These are phyloP conservation scores for Scopulariopsis brevicaulis DNA, from an alignment of 2,329 filamentous ascomycete species.

Conservation along the genomic window DNA sequence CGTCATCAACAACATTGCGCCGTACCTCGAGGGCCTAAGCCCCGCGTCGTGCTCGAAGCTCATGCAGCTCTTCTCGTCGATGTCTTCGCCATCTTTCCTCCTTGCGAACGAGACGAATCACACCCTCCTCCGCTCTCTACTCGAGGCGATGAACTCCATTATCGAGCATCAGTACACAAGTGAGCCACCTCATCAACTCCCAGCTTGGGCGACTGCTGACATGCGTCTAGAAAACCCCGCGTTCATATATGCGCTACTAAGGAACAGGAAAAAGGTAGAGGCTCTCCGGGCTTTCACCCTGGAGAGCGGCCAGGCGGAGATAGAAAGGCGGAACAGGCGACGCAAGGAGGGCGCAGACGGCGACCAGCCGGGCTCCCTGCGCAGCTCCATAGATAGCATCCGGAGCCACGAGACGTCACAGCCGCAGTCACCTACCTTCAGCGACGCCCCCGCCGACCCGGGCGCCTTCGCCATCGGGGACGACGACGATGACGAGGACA, in stretches of 20 bases:
- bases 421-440: conserved; percentile 44
- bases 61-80: conserved; percentile 78
- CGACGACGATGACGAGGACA: conserved; percentile 53
- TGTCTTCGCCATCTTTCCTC: conserved; percentile 88
- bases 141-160: conserved; percentile 83
- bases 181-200: conserved; percentile 26
- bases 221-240: conserved; percentile 58
- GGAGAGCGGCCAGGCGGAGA: conserved; percentile 83
- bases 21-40: conserved; percentile 70
- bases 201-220: not conserved
- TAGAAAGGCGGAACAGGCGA: conserved; percentile 65
- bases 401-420: conserved; percentile 47
- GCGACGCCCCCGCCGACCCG: conserved; percentile 63
- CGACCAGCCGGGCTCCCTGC: conserved; percentile 40
- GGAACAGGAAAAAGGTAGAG: conserved; percentile 74
- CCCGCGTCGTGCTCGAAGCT: conserved; percentile 67
- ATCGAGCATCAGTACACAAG: conserved; percentile 78
- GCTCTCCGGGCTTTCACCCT: conserved; percentile 78
- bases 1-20: conserved; percentile 86
- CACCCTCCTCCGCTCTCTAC: conserved; percentile 62
- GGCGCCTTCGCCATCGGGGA: conserved; percentile 81
- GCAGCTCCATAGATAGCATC: conserved; percentile 57
- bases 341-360: conserved; percentile 50
- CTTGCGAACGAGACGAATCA: conserved; percentile 90
- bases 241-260: conserved; percentile 68